Evolutionary conservation across 2,329 filamentous ascomycete species (phyloP).

Genomic region (Colletotrichum coccodes): DNA sequence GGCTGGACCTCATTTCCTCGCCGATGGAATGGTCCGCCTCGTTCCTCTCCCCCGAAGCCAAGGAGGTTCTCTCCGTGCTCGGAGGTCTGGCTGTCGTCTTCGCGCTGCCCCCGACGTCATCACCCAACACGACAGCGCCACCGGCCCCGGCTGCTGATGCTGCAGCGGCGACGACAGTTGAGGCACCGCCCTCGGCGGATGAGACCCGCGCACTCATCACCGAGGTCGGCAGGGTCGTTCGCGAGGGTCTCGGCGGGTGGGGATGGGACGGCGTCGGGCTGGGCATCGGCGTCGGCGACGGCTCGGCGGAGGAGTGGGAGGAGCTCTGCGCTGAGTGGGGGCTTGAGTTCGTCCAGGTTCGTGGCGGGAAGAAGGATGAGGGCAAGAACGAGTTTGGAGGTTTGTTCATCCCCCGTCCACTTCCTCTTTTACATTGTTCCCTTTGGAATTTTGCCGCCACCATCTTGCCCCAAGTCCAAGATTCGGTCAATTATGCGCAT

Average conservation of each 20-base stretch:
- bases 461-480: neutral
- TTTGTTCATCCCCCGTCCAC: slow-evolving; percentile 42
- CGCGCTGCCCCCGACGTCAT: slow-evolving; percentile 43
- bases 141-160: too few relatives aligned
- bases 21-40: slow-evolving; percentile 65
- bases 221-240: slow-evolving; percentile 64
- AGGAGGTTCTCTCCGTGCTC: slow-evolving; percentile 69
- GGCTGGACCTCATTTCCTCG: slow-evolving; percentile 70
- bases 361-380: slow-evolving; percentile 47
- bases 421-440: neutral
- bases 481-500: neutral
- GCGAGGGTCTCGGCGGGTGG: slow-evolving; percentile 67
- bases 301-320: slow-evolving; percentile 66
- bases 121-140: neutral
- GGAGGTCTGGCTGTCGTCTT: slow-evolving; percentile 70
- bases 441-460: too few relatives aligned
- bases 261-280: slow-evolving; percentile 73
- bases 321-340: slow-evolving; percentile 66
- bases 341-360: slow-evolving; percentile 71
- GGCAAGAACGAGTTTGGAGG: slow-evolving; percentile 68
- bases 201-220: slow-evolving; percentile 55
- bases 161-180: neutral
- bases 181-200: slow-evolving; percentile 22
- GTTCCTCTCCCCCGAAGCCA: slow-evolving; percentile 70
- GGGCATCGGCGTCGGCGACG: slow-evolving; percentile 64